phyloP scores from a whole-genome alignment of 805 yeast species.

The Kluyveromyces wickerhamii region DNA sequence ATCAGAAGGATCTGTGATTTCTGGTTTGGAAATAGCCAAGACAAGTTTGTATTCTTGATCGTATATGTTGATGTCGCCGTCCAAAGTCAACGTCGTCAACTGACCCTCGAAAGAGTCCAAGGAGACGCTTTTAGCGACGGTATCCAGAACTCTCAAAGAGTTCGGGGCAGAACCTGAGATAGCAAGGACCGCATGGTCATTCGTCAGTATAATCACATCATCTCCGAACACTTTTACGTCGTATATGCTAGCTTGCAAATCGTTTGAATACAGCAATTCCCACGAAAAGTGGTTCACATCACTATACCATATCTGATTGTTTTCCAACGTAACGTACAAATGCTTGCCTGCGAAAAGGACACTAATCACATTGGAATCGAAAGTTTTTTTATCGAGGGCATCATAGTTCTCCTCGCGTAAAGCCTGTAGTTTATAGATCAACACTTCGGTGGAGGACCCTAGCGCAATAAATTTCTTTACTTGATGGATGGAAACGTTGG shows the following conservation, averaged over 20 bases:
- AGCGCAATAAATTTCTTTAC: conserved; percentile 30
- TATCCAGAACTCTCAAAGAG: neutral
- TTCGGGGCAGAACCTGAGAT: neutral
- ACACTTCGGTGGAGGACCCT: conserved; percentile 30
- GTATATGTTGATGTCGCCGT: conserved; percentile 5
- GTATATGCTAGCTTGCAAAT: neutral
- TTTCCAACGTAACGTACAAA: conserved; percentile 1
- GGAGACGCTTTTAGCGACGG: neutral
- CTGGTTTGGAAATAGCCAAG: conserved; percentile 21
- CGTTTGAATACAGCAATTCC: neutral
- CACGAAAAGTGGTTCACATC: neutral
- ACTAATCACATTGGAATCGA: neutral
- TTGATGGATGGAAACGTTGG: conserved; percentile 34
- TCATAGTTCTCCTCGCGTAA: conserved; percentile 23
- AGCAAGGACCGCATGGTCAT: neutral
- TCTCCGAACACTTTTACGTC: neutral
- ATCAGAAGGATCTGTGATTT: conserved; percentile 23
- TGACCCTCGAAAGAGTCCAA: conserved; percentile 4
- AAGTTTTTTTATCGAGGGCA: neutral
- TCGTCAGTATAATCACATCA: neutral
- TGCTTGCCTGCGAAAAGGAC: neutral
- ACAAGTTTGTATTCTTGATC: neutral
- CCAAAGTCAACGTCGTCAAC: conserved; percentile 1
- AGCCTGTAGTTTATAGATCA: conserved; percentile 29
- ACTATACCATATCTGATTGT: neutral